phyloP scores from a whole-genome alignment of 129 eudicot species.

The Cynara cardunculus region DNA sequence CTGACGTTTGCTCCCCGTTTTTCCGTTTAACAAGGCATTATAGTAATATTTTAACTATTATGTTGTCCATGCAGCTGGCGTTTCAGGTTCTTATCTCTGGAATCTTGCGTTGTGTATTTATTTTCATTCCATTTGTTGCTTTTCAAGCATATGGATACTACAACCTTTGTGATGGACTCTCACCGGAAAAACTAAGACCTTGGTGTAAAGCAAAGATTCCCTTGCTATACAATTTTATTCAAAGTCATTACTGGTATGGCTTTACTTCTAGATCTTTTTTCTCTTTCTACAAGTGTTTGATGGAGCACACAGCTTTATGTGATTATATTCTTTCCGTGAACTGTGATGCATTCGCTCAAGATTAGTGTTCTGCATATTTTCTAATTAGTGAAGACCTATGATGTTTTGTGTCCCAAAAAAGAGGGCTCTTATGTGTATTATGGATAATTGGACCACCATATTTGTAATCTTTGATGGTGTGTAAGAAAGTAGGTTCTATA shows the following conservation, averaged over 20 bases:
- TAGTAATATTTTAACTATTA: background rate
- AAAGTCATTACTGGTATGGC: slow-evolving; percentile 86
- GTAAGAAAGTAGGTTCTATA: background rate
- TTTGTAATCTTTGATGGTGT: background rate
- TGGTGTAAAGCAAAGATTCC: slow-evolving; percentile 89
- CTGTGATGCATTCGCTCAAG: background rate
- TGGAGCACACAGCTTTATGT: background rate
- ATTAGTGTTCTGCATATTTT: background rate
- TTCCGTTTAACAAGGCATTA: background rate
- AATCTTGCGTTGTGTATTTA: slow-evolving; percentile 51
- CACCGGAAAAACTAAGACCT: slow-evolving; percentile 54
- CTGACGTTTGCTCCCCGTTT: background rate
- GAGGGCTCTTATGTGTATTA: background rate
- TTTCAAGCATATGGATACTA: slow-evolving; percentile 95
- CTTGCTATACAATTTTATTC: slow-evolving; percentile 76
- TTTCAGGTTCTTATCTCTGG: slow-evolving; percentile 61
- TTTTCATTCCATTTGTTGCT: slow-evolving; percentile 56
- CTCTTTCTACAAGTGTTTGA: background rate
- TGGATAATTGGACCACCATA: background rate
- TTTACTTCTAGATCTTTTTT: background rate
- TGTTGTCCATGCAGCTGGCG: slow-evolving; percentile 45
- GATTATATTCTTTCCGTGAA: background rate
- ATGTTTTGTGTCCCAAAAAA: background rate
- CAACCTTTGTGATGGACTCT: slow-evolving; percentile 54
- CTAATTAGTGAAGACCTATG: background rate